Evolutionary conservation across 179 eudicot species (phyloP), one percentile per base, ranked within the genome.

Genomic region (Drosera spatulata): DNA sequence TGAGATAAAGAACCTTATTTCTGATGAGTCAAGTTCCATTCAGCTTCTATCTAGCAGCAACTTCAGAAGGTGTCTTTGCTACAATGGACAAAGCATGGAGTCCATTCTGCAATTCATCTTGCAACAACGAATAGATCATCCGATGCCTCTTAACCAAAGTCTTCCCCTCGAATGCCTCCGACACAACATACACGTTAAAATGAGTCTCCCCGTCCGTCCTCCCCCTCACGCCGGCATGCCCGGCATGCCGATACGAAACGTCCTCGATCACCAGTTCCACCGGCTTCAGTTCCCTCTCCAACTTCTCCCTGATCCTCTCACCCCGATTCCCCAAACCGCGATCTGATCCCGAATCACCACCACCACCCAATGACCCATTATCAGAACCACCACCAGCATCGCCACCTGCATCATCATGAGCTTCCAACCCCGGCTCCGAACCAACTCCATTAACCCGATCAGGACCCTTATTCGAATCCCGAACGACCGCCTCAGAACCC

Each of bases 71-170:
- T 49, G 97, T 82, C 81, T 89, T 89, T 4, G 88, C 91, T 50
- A 58, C 77, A 63, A 91, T 87, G 12, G 94, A 91, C 75, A 91
- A 70, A 11, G 96, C 97, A 59, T 87, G 97, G 49, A 91, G 61
- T 52, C 95, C 97, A 64, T 74, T 80, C 71, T 91, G 78, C 85
- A 90, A 73, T 62, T 90, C 95, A 67, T 85, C 90, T 76, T 90
- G 88, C 79, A 91, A 69, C 72, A 91, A 66, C 44, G 60, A 74
- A 72, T 91, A 85, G 39, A 91, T 71, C 69, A 85, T 71, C 66
- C 97, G 78, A 66, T 87, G 97, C 74, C 97, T 80, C 77, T 91
- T 85, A n/a, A 88, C 91, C 78, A 88, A 61, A 55, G 88, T 91
- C 70, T 88, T 84, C 14, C 96, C 95, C 54, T 77, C 81, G 72